A percentile compares a stretch with the other conserved stretches of the same genome.
Conservation (phyloP, 139 green algal species). For the Coelastrella sp. region DNA sequence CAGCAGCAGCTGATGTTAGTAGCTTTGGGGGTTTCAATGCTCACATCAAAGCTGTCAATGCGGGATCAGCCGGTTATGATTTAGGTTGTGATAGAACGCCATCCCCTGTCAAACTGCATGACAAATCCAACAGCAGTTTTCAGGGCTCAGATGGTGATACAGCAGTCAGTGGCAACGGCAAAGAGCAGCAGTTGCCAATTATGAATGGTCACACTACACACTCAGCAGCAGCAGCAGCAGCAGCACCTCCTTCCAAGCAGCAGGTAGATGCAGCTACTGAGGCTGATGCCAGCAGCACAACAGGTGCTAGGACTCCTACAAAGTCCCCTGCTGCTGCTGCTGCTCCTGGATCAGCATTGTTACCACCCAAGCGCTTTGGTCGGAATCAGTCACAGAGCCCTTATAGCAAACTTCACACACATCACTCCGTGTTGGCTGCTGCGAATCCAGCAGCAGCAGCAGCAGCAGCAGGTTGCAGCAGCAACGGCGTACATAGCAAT, state of each 20-base stretch:
- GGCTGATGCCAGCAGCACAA: background rate
- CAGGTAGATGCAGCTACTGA: background rate
- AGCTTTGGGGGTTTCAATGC: too few relatives aligned
- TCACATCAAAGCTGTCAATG: too few relatives aligned
- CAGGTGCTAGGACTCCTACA: background rate
- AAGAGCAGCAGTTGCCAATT: background rate
- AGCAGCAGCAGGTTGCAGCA: background rate
- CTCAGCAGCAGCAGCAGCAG: constrained; percentile 3
- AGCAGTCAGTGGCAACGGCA: background rate
- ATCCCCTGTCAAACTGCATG: too few relatives aligned
- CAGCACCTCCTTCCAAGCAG: background rate
- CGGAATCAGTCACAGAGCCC: constrained; percentile 26
- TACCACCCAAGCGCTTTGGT: constrained; percentile 12
- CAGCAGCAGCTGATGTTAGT: too few relatives aligned
- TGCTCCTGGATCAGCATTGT: background rate
- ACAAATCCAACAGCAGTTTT: too few relatives aligned
- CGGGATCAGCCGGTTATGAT: too few relatives aligned
- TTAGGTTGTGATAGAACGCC: too few relatives aligned
- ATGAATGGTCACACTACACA: background rate
- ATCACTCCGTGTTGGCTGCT: background rate
- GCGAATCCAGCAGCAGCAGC: background rate
- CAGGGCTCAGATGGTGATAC: background rate
- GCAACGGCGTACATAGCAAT: background rate
- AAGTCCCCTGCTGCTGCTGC: constrained; percentile 3
- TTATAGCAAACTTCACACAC: background rate